Evolutionary conservation across 805 yeast genomes (phyloP), one percentile per base, ranked within the genome.

Genomic region (Pichia kluyveri): DNA sequence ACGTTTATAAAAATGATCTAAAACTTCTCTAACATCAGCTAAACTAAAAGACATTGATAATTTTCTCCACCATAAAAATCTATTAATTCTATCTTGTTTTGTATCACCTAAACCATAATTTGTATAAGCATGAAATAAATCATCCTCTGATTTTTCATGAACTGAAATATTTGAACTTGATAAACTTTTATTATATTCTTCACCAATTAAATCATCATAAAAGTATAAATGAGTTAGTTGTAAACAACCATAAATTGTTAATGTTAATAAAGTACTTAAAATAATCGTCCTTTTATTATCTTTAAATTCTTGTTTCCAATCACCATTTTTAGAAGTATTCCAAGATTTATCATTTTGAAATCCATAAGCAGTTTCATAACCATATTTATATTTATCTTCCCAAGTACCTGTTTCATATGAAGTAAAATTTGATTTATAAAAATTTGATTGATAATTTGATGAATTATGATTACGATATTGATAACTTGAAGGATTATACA

Each of bases 31-130:
- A 17, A 59, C 46, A 28, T 62, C 65, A 6, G 62, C 60, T 9
- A 55, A 44, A 27, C 47, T 50, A 47, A 66, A 50, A 27, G 66
- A 37, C 58, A 54, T 54, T 18, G 61, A 49, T 12, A 67, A 49
- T 41, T 62, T 54, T 55, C 81, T 66, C 56, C 76, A 76, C 80
- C 80, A 76, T 47, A 81, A 53, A 56, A 81, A 81, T 50, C 87
- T 67, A 49, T 71, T 67, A 27, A 80, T 69, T 37, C 86, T 66
- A 3, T 77, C 73, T 43, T 73, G 61, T 51, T 75, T 73, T 19
- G 72, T 68, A 8, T 57, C 63, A 31, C 79, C 85, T 38, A 72
- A 59, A 2, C 83, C 82, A 56, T 69, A 78, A 57, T 80, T 80
- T 17, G 65, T 53, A 47, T 72, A 71, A 0, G 79, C 76, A 31